These are phyloP conservation scores for Megacollybia marginata DNA, from an alignment of 768 basidiomycete genomes.

Conservation along the genomic window DNA sequence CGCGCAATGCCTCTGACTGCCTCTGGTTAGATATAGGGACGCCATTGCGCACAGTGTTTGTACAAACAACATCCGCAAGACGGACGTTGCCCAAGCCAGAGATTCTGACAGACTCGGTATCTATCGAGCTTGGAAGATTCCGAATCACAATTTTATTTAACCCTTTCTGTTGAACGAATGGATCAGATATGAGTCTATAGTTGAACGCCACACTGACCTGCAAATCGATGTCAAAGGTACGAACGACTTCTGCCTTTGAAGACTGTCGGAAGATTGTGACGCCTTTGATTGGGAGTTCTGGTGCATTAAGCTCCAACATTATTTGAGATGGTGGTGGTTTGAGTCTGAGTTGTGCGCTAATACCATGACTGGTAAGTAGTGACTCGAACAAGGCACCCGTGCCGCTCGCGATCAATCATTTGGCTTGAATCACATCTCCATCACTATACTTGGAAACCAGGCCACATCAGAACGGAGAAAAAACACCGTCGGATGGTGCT, in stretches of 20 bases:
- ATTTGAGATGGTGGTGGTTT: too few relatives aligned
- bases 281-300: constrained; percentile 40
- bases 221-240: constrained; percentile 39
- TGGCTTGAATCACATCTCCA: too few relatives aligned
- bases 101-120: constrained; percentile 45
- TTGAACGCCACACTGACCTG: constrained; percentile 27
- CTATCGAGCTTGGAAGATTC: constrained; percentile 42
- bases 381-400: too few relatives aligned
- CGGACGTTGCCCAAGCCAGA: constrained; percentile 40
- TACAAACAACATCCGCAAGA: constrained; percentile 51
- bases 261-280: constrained; percentile 49
- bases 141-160: constrained; percentile 43
- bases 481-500: too few relatives aligned
- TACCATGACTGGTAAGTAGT: too few relatives aligned
- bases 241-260: constrained; percentile 47
- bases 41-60: constrained; percentile 16
- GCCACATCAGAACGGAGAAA: too few relatives aligned
- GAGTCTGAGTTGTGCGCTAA: too few relatives aligned
- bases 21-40: constrained; percentile 10
- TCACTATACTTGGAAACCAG: too few relatives aligned
- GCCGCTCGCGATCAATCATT: too few relatives aligned
- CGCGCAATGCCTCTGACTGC: constrained; percentile 25
- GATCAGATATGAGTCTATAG: background rate
- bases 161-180: constrained; percentile 31
- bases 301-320: constrained; percentile 13